Percentiles rank a stretch among this genome's conserved stretches.
phyloP scores from a whole-genome alignment of 768 basidiomycete species.

The Psilocybe tampanensis region DNA sequence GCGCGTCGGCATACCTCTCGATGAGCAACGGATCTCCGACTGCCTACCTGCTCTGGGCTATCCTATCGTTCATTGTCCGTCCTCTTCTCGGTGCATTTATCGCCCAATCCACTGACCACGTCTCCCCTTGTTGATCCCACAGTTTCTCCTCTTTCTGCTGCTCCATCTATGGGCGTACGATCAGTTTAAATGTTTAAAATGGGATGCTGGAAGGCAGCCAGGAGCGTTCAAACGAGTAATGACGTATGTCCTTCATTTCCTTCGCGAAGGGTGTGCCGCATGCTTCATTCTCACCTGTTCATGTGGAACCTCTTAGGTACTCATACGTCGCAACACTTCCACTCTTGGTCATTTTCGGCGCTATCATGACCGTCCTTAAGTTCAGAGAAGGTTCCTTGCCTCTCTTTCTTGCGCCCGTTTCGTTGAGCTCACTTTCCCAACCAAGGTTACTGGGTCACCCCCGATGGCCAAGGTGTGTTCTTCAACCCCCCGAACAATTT shows the following conservation, averaged over 20 bases:
- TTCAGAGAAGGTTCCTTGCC: slow-evolving; percentile 66
- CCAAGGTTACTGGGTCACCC: slow-evolving; percentile 41
- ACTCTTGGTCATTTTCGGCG: slow-evolving; percentile 63
- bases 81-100: slow-evolving; percentile 23
- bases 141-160: slow-evolving; percentile 72
- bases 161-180: slow-evolving; percentile 85
- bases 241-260: slow-evolving; percentile 56
- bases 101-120: slow-evolving; percentile 3
- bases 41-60: slow-evolving; percentile 77
- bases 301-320: slow-evolving; percentile 48
- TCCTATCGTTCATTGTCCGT: slow-evolving; percentile 65
- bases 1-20: slow-evolving; percentile 23
- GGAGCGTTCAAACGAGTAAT: slow-evolving; percentile 88
- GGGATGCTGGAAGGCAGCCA: slow-evolving; percentile 76
- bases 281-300: slow-evolving; percentile 17
- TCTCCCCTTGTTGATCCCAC: slow-evolving; percentile 1
- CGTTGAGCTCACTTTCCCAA: not conserved
- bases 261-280: slow-evolving; percentile 10
- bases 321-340: slow-evolving; percentile 77
- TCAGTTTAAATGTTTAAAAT: slow-evolving; percentile 71
- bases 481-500: not conserved
- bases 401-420: not conserved
- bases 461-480: slow-evolving; percentile 35
- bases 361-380: slow-evolving; percentile 66
- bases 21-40: slow-evolving; percentile 79